Evolutionary conservation across 2,329 filamentous ascomycete genomes (phyloP), one percentile per base, ranked within the genome.

Genomic region (Alternaria panax): DNA sequence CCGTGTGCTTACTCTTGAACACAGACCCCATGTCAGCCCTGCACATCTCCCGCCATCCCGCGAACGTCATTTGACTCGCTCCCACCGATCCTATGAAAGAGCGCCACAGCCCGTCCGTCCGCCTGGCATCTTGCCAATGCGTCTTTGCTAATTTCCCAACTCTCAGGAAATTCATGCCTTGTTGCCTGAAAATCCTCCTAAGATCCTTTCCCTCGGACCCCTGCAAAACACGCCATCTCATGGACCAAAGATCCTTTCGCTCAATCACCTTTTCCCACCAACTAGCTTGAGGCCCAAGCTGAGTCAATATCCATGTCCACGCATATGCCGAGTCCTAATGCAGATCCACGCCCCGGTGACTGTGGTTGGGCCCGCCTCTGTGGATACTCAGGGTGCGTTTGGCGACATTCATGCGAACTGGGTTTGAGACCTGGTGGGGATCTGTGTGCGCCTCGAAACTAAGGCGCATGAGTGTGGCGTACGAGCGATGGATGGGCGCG

Each of bases 381-480:
- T 48, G 45, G 45, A 36, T 16, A 32, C 28, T 30, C 45, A 43
- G 57, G 45, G 57, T 51, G 18, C 30, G 47, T 8, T 54, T 28
- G 47, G 41, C 36, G 47, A 40, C 30, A 45, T 60, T 60, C 41
- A 57, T 60, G 58, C 48, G 43, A 47, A 47, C 47, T 48, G 43
- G 54, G 59, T 16, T 50, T 25, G 25, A 46, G 40, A 53, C 42
- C 47, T 41, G 36, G 59, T 51, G 48, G 38, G 27, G 48, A 57
- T 58, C 48, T 61, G 48, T 51, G 43, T 30, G 41, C 43, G 48
- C 48, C 48, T 57, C 28, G 52, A 38, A 42, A 36, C 43, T 28
- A 24, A 58, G 54, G 54, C 36, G 57, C 57, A 60, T 60, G 52
- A 51, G 27, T 47, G 51, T 55, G 43, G 36, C 50, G 47, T 36